These are phyloP conservation scores for Centaurea solstitialis DNA, from an alignment of 129 eudicot species.

Conservation along the genomic window DNA sequence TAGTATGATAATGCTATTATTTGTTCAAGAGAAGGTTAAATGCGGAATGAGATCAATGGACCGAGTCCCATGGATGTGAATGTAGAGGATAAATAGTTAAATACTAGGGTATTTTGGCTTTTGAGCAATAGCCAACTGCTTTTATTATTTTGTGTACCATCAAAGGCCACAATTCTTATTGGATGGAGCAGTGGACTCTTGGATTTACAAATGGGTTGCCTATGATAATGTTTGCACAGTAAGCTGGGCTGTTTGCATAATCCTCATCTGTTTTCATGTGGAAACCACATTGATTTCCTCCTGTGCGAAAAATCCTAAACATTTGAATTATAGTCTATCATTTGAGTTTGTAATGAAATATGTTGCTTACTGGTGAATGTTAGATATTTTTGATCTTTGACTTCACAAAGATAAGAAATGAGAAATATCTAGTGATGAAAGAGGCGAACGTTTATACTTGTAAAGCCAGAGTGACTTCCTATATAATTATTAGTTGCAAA, in stretches of 20 bases:
- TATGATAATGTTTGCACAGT: background rate
- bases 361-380: background rate
- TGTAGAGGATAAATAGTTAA: background rate
- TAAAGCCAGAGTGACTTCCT: background rate
- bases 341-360: background rate
- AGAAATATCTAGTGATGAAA: background rate
- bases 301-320: background rate
- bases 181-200: background rate
- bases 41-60: background rate
- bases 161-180: background rate
- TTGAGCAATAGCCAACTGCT: background rate
- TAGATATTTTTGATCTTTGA: background rate
- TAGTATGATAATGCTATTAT: constrained; percentile 3
- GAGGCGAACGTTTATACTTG: background rate
- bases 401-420: background rate
- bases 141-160: background rate
- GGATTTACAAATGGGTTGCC: background rate
- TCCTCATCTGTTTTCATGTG: background rate
- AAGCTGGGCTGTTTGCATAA: background rate
- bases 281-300: background rate
- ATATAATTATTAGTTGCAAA: background rate
- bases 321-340: background rate
- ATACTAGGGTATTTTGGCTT: background rate
- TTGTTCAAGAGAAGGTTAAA: constrained; percentile 16
- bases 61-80: background rate